Evolutionary conservation across 2,329 filamentous ascomycete genomes (phyloP).

Genomic region (Xylaria sp.): DNA sequence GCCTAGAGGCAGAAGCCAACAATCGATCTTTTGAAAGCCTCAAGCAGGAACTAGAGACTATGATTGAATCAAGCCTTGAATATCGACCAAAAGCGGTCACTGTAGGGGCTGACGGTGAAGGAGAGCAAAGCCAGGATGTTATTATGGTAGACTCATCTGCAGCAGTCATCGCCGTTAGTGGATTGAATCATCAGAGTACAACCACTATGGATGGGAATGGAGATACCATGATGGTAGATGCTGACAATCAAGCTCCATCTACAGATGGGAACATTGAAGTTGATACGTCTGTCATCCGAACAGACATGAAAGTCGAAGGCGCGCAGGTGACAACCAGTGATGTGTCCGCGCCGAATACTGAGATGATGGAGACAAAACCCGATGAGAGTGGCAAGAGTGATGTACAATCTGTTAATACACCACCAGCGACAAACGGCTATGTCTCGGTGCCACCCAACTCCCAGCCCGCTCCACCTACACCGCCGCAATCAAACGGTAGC

Average conservation of each 20-base stretch:
- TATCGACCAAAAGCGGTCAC: constrained; percentile 54
- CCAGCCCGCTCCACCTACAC: constrained; percentile 67
- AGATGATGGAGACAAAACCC: constrained; percentile 41
- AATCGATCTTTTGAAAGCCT: constrained; percentile 75
- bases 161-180: constrained; percentile 58
- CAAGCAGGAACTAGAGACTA: constrained; percentile 76
- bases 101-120: constrained; percentile 52
- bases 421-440: constrained; percentile 61
- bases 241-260: constrained; percentile 51
- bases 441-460: constrained; percentile 48
- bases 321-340: constrained; percentile 39
- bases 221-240: constrained; percentile 52
- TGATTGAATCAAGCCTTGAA: constrained; percentile 75
- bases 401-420: constrained; percentile 53
- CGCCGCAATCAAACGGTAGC: constrained; percentile 72
- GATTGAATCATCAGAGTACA: constrained; percentile 45
- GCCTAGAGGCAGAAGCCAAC: constrained; percentile 83
- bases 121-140: constrained; percentile 56
- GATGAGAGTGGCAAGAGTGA: constrained; percentile 46
- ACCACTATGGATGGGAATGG: constrained; percentile 49
- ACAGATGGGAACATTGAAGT: constrained; percentile 57
- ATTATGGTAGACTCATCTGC: constrained; percentile 63
- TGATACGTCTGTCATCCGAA: constrained; percentile 54
- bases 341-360: constrained; percentile 23
- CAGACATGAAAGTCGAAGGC: constrained; percentile 44